Conservation (phyloP, 2,329 filamentous ascomycete species). For the Paracoccidioides lutzii region DNA sequence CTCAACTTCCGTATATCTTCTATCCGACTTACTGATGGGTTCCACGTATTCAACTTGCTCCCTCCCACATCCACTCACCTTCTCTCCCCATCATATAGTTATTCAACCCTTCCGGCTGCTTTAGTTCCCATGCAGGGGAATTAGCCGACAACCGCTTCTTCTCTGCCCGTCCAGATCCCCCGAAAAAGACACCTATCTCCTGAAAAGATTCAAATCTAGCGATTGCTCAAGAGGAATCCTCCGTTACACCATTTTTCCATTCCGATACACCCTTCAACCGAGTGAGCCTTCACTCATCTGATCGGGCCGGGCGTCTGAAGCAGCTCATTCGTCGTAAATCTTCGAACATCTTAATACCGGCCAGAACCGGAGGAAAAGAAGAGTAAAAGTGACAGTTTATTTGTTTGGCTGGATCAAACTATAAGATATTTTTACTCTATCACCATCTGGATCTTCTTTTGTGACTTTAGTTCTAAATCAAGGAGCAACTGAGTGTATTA, state of each 20-base stretch:
- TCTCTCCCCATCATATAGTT: conserved; percentile 33
- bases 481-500: too few species aligned
- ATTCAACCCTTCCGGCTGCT: conserved; percentile 39
- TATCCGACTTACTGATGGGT: conserved; percentile 21
- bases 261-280: too few species aligned
- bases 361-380: neutral
- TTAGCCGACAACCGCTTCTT: conserved; percentile 2
- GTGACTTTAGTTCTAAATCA: too few species aligned
- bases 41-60: conserved; percentile 21
- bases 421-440: neutral
- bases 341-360: neutral
- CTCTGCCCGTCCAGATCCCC: neutral
- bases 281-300: neutral
- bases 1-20: neutral
- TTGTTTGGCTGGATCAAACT: neutral
- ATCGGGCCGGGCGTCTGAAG: too few species aligned
- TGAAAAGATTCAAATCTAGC: too few species aligned
- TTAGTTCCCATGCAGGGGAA: conserved; percentile 12
- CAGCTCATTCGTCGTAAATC: too few species aligned
- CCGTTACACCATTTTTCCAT: too few species aligned
- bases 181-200: neutral
- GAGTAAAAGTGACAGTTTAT: neutral
- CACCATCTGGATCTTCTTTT: neutral
- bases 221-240: neutral
- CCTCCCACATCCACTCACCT: conserved; percentile 33